phyloP scores from a whole-genome alignment of 2,329 filamentous ascomycete genomes.

The Ophiocordyceps australis region DNA sequence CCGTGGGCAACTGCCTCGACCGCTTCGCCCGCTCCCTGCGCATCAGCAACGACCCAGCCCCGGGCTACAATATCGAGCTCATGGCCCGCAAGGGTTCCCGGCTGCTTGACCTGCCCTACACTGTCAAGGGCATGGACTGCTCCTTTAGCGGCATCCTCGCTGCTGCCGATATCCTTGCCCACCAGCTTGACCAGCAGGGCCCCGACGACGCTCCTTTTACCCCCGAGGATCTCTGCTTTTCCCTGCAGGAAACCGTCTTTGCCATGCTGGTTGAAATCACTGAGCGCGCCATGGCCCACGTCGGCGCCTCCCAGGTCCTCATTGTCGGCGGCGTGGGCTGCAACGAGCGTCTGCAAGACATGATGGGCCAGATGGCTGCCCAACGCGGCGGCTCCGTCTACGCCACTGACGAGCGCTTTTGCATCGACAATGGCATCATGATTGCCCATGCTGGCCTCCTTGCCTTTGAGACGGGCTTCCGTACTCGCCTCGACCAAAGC shows the following conservation, averaged over 20 bases:
- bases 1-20: slow-evolving; percentile 93
- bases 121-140: slow-evolving; percentile 98
- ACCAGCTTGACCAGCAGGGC: slow-evolving; percentile 34
- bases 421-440: slow-evolving; percentile 99
- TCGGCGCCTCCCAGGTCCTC: slow-evolving; percentile 75
- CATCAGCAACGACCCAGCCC: slow-evolving; percentile 91
- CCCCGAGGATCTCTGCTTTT: slow-evolving; percentile 78
- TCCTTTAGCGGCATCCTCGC: slow-evolving; percentile 88
- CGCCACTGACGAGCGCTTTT: slow-evolving; percentile 92
- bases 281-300: slow-evolving; percentile 95
- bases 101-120: slow-evolving; percentile 78
- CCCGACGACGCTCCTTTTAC: slow-evolving; percentile 44
- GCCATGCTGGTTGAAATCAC: slow-evolving; percentile 98
- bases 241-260: slow-evolving; percentile 84
- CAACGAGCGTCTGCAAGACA: slow-evolving; percentile 85
- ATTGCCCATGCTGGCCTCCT: slow-evolving; percentile 90
- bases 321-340: slow-evolving; percentile 93
- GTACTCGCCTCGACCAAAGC: slow-evolving; percentile 59
- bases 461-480: slow-evolving; percentile 67
- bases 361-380: slow-evolving; percentile 93
- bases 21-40: slow-evolving; percentile 80
- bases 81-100: slow-evolving; percentile 57
- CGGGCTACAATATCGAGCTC: slow-evolving; percentile 96
- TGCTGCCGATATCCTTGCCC: slow-evolving; percentile 62
- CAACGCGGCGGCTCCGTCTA: slow-evolving; percentile 82